Base-by-base conservation (phyloP, 1,139 yeast species). In the Suhomyces bolitotheri region DNA sequence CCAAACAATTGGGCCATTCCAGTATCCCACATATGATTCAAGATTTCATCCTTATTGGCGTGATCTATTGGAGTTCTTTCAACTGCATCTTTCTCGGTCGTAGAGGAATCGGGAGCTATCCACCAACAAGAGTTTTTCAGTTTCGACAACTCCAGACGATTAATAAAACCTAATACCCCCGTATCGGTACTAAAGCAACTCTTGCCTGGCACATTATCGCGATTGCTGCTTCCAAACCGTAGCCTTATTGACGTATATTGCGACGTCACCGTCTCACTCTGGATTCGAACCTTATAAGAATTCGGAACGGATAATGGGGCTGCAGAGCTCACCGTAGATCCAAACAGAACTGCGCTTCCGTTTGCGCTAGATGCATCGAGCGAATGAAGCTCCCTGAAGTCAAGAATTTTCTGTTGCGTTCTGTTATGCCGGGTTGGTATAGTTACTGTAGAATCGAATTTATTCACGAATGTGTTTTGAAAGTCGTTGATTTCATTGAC, bases 161-260 rank as follows among this genome's bases (percentile, higher is more conserved):
- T 39, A 13, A 46, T 34, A 29, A 28, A 45, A 19, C 52, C 52
- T 20, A 45, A 26, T 13, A 46, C 45, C 5, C 50, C 52, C 7
- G 41, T 42, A 11, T 29, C 26, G 3, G 39, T 22, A 23, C 43
- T 38, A 33, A 45, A 34, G 17, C 34, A 22, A 21, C 41, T 39
- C 16, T n/a, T n/a, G n/a, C n/a, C n/a, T n/a, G n/a, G n/a, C n/a
- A n/a, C n/a, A n/a, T n/a, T n/a, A n/a, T n/a, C n/a, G n/a, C n/a
- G n/a, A n/a, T n/a, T n/a, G n/a, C 44, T 40, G 11, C 56, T 53
- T 4, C 66, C 51, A 34, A 66, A 70, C 26, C 74, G 44, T 14
- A 67, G 50, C 24, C 74, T 45, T n/a, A 70, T 59, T 10, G 61
- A 56, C 8, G 61, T 66, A 49, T 66, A 69, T 34, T 69, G 71